Evolutionary conservation across 306 rosid genomes (phyloP).

Genomic region (Luffa acutangula): DNA sequence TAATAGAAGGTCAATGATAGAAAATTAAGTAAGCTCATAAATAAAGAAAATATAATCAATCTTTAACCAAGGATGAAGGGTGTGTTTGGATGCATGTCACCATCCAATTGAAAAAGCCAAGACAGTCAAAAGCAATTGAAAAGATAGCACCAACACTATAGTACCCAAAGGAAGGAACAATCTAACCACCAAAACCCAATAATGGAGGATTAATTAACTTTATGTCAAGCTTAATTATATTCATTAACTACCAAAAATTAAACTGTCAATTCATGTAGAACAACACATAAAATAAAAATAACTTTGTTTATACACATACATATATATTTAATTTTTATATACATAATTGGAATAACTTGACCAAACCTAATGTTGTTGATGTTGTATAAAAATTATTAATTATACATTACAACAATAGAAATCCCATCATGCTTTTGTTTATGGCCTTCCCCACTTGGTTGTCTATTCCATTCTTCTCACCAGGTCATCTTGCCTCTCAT

Average conservation of each 20-base stretch:
- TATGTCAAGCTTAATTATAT: background rate
- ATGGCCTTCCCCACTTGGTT: background rate
- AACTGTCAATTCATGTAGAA: background rate
- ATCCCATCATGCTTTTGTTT: background rate
- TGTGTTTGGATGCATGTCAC: background rate
- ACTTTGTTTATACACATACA: background rate
- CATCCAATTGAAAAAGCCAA: background rate
- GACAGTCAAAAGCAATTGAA: background rate
- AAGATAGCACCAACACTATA: conserved; percentile 1
- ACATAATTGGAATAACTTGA: background rate
- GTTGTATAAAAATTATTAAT: background rate
- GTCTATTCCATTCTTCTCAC: conserved; percentile 2
- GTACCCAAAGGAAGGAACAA: background rate
- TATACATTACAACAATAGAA: conserved; percentile 1
- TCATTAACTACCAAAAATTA: background rate
- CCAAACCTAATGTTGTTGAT: background rate
- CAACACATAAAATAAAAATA: background rate
- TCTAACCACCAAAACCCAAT: conserved; percentile 1
- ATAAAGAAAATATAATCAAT: background rate
- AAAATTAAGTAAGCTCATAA: background rate
- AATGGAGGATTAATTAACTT: background rate
- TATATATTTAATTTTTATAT: background rate
- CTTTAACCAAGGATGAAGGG: background rate
- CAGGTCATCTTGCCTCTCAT: background rate
- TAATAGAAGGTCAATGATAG: background rate